phyloP scores from a whole-genome alignment of 306 rosid genomes.

The Mimosa pudica region DNA sequence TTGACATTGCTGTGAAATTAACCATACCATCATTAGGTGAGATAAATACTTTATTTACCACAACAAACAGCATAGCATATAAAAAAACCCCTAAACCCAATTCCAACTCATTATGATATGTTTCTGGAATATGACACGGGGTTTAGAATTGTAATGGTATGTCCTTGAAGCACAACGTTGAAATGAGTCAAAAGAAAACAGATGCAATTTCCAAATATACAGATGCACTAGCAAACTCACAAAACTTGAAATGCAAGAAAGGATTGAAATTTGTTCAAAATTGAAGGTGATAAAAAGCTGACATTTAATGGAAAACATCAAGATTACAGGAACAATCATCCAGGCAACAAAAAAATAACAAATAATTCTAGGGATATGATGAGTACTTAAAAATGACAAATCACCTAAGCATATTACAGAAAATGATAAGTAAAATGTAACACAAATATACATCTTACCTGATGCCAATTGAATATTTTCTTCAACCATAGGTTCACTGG shows the following conservation, averaged over 20 bases:
- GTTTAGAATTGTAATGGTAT: not conserved
- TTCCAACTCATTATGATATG: not conserved
- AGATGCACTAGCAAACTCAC: not conserved
- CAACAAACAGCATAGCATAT: too few species aligned
- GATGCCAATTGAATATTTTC: conserved; percentile 76
- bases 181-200: not conserved
- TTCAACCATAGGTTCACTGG: conserved; percentile 66
- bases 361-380: not conserved
- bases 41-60: too few species aligned
- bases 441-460: conserved; percentile 43
- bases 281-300: not conserved
- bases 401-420: not conserved
- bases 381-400: not conserved
- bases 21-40: not conserved
- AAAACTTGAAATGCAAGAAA: not conserved
- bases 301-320: not conserved
- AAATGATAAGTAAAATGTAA: not conserved
- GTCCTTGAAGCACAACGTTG: not conserved
- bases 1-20: conserved; percentile 70
- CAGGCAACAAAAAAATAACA: not conserved
- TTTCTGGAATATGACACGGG: not conserved
- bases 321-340: too few species aligned
- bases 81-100: too few species aligned
- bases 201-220: not conserved
- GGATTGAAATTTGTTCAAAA: not conserved